These are phyloP conservation scores for Ambrosia hybrid DNA, from an alignment of 140 eudicot species.

Conservation along the genomic window DNA sequence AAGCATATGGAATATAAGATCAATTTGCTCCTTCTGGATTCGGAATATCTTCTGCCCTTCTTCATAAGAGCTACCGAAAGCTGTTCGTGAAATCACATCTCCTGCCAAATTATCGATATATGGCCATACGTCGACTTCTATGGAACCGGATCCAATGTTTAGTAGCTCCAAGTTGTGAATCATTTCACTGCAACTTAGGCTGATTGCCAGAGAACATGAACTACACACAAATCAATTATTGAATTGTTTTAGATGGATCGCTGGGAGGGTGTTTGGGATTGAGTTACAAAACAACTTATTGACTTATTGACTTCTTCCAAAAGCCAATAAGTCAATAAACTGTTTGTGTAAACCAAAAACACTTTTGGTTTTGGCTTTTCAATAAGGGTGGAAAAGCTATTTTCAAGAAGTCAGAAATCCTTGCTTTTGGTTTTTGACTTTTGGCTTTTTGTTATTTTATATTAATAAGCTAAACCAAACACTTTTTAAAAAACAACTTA, in stretches of 20 bases:
- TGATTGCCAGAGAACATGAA: slow-evolving; percentile 32
- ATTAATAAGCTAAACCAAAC: no score
- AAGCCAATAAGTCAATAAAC: no score
- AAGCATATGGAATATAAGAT: slow-evolving; percentile 26
- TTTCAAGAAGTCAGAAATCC: no score
- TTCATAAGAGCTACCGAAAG: slow-evolving; percentile 29
- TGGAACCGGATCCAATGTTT: background rate
- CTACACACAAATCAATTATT: slow-evolving; percentile 10
- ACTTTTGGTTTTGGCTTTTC: no score
- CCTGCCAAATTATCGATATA: slow-evolving; percentile 33
- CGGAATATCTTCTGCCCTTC: slow-evolving; percentile 33
- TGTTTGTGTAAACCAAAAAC: no score
- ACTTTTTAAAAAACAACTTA: no score
- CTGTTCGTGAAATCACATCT: slow-evolving; percentile 37
- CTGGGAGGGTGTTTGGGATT: no score
- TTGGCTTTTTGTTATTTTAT: no score
- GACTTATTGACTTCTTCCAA: no score
- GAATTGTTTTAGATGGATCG: background rate
- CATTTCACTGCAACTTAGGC: slow-evolving; percentile 31
- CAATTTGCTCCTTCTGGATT: slow-evolving; percentile 32
- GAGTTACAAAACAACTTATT: no score
- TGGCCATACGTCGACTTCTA: slow-evolving; percentile 36
- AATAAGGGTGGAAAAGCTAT: no score
- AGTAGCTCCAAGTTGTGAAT: slow-evolving; percentile 31
- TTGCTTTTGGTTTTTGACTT: no score